Conservation (phyloP, 2,329 filamentous ascomycete species). For the Fusarium fujikuroi region DNA sequence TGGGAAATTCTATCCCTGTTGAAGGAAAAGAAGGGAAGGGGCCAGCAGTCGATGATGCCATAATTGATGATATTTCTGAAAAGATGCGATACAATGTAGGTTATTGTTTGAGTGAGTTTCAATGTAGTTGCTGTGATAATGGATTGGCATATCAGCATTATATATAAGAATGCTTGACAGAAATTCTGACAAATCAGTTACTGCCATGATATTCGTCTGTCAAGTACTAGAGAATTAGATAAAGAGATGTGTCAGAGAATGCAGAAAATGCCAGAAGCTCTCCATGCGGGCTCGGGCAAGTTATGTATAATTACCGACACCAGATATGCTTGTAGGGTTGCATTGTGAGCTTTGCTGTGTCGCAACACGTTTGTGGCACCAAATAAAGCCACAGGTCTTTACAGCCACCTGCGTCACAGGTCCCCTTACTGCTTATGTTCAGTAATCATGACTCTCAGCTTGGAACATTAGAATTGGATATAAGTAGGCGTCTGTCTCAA, state of each 20-base stretch:
- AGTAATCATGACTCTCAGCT: neutral
- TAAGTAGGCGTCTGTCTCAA: rapidly evolving
- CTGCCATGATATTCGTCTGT: rapidly evolving
- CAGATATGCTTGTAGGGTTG: neutral
- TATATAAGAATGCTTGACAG: rapidly evolving
- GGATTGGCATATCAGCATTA: neutral
- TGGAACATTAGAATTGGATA: rapidly evolving
- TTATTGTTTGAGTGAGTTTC: neutral
- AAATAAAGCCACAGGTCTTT: neutral
- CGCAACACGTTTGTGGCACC: too few species aligned
- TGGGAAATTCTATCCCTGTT: neutral
- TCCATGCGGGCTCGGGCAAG: neutral
- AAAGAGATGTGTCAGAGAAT: rapidly evolving
- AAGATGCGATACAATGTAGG: neutral
- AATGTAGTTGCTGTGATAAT: too few species aligned
- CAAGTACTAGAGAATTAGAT: rapidly evolving
- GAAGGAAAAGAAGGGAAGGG: neutral
- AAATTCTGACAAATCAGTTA: neutral
- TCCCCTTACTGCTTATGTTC: neutral
- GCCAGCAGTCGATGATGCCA: neutral
- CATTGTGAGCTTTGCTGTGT: neutral
- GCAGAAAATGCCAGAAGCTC: rapidly evolving
- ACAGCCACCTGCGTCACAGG: neutral
- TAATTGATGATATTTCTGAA: rapidly evolving
- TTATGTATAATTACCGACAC: neutral